Base-by-base conservation (phyloP, 2,329 filamentous ascomycete genomes). In the Akanthomyces uredinophilus region DNA sequence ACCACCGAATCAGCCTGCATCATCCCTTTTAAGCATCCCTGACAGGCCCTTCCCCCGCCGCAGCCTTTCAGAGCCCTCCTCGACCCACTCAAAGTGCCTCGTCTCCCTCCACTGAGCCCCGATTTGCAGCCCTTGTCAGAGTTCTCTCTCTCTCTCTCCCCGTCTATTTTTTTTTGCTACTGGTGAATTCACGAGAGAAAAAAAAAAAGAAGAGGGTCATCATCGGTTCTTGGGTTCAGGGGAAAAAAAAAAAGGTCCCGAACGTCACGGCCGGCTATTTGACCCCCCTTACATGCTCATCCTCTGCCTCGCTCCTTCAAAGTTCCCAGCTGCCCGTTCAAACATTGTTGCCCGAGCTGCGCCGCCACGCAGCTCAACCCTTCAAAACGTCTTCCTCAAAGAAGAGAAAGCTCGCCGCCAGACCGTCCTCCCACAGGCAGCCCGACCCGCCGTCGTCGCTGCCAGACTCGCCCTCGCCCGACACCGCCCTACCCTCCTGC, bases 361-460 rank as follows among this genome's bases (percentile, higher is more conserved):
- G 49, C 11, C 47, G 20, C 41, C 61, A 74, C 58, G 85, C 85
- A 87, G 86, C 86, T 88, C 86, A 77, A 22, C 81, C 60, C 74
- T 80, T 83, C 86, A 88, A 82, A 76, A 88, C 86, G 86, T 87
- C 85, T 85, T 87, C 84, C 79, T 81, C 78, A 82, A 88, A 88
- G 85, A 88, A 88, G 85, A 82, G 85, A 81, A 88, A 85, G 83
- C 83, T 88, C 70, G 79, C 78, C 71, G 79, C 78, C 63, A 65
- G 76, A 71, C 81, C 79, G 68, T 78, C 75, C 71, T 73, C 75
- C 66, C 73, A 75, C 68, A 72, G 74, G 71, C 77, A 81, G 72
- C 71, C 74, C 65, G 73, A 39, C 16, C 11, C 27, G 51, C 22
- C 51, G n/a, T 14, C 32, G 14, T 27, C 24, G 27, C 5, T 10